phyloP scores from a whole-genome alignment of 495 filamentous ascomycete species.

The Penicillium manginii region DNA sequence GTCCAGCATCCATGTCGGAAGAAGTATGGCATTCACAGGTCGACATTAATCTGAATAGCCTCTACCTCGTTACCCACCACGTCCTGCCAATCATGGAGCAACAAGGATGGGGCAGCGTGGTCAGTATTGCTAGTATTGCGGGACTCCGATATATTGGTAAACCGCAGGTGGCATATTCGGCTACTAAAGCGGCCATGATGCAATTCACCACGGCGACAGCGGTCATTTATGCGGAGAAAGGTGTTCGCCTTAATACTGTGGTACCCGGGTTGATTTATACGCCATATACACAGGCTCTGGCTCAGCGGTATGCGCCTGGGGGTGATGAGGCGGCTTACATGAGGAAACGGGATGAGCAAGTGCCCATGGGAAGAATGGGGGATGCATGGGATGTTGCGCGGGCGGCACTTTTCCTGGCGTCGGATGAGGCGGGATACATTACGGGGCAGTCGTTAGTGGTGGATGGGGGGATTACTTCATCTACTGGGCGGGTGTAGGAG shows the following conservation, averaged over 20 bases:
- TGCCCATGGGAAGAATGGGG: constrained; percentile 48
- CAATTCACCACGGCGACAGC: constrained; percentile 54
- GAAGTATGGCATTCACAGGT: constrained; percentile 54
- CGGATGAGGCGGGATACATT: constrained; percentile 54
- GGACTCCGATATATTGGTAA: constrained; percentile 58
- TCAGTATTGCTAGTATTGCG: constrained; percentile 51
- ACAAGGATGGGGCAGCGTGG: constrained; percentile 41
- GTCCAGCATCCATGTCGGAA: constrained; percentile 51
- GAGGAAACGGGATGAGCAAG: constrained; percentile 41
- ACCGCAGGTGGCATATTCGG: constrained; percentile 53
- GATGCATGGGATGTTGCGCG: constrained; percentile 57
- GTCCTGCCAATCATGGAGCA: constrained; percentile 56
- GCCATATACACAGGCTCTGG: constrained; percentile 46
- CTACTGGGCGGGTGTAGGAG: constrained; percentile 29
- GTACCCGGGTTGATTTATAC: constrained; percentile 57
- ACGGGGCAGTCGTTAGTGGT: constrained; percentile 59
- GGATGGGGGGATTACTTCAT: constrained; percentile 54
- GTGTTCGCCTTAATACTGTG: constrained; percentile 55
- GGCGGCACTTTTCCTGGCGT: constrained; percentile 53
- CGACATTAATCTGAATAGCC: constrained; percentile 55
- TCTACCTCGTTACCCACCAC: constrained; percentile 51
- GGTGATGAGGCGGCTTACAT: constrained; percentile 40
- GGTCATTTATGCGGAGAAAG: constrained; percentile 50
- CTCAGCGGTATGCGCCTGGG: constrained; percentile 44
- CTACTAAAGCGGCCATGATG: constrained; percentile 54